phyloP scores from a whole-genome alignment of 352 stramenopile species.

The Phytophthora pistaciae region DNA sequence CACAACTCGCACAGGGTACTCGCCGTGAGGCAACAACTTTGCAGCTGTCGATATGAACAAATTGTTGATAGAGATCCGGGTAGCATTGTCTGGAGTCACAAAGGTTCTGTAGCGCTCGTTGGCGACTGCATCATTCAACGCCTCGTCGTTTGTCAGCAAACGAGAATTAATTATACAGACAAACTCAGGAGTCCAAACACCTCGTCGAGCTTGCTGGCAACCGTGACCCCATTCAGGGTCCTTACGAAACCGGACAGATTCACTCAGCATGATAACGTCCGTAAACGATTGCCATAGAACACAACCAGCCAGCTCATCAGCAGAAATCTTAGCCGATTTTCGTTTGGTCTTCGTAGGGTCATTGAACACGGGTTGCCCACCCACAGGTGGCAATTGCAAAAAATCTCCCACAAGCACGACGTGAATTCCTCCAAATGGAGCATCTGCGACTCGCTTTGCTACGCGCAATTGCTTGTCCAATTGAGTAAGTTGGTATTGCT shows the following conservation, averaged over 20 bases:
- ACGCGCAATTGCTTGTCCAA: constrained; percentile 1
- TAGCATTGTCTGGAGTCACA: too few relatives aligned
- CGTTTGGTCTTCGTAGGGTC: neutral
- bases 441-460: neutral
- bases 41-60: neutral
- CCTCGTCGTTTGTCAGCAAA: too few relatives aligned
- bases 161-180: too few relatives aligned
- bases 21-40: constrained; percentile 3
- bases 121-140: too few relatives aligned
- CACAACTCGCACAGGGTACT: constrained; percentile 6
- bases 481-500: neutral
- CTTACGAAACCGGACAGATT: constrained; percentile 26
- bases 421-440: neutral
- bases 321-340: neutral
- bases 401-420: neutral
- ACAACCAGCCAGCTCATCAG: constrained; percentile 5
- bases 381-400: constrained; percentile 10
- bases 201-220: too few relatives aligned
- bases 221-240: constrained; percentile 6
- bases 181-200: too few relatives aligned
- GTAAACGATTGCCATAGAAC: constrained; percentile 5
- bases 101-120: too few relatives aligned
- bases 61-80: too few relatives aligned
- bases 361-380: constrained; percentile 3
- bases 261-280: constrained; percentile 6